Base-by-base conservation (phyloP, 1,284 basidiomycete species). In the Malassezia arunalokei region DNA sequence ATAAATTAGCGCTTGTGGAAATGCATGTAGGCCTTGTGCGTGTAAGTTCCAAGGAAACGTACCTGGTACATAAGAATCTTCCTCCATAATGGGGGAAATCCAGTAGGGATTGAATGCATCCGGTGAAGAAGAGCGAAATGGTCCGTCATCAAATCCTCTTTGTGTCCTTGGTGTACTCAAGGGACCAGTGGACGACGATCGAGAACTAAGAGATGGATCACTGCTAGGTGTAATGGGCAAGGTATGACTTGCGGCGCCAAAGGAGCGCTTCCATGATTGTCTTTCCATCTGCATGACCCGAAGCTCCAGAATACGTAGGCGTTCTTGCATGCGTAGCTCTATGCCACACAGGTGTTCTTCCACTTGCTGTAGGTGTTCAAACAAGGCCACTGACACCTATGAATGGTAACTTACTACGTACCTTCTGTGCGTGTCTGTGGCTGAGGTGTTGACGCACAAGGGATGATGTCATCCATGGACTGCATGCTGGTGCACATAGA, bases 71-170 rank as follows among this genome's bases (percentile, higher is more conserved):
- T 12, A 35, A 11, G 15, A 35, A 35, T 35, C 33, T 11, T 39
- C 42, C 12, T 51, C 33, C 8, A 40, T n/a, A 24, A 40, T 24
- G 14, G 39, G 39, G 27, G 24, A 51, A 11, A 52, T 35, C 33
- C 11, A 35, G 15, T 35, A 47, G 8, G 44, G 44, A 47, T 52
- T 47, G 38, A 47, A 47, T 29, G 39, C n/a, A 24, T 52, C 50
- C 0, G 50, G 50, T 2, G 50, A 47, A 6, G 32, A 15, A 5
- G 48, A 33, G 17, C 38, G 33, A 5, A 15, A 12, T 15, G 33
- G 2, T 11, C 33, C 15, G 11, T 35, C 15, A 35, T 35, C 15
- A 5, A 35, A 35, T 12, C 11, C 11, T 35, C 15, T 11, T 12
- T 35, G 33, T 35, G 48, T 14, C 41, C 3, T 12, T 43, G 41